Percentiles rank a stretch among this genome's conserved stretches.
These are phyloP conservation scores for Cicer cuneatum DNA, from an alignment of 306 rosid genomes.

Conservation along the genomic window DNA sequence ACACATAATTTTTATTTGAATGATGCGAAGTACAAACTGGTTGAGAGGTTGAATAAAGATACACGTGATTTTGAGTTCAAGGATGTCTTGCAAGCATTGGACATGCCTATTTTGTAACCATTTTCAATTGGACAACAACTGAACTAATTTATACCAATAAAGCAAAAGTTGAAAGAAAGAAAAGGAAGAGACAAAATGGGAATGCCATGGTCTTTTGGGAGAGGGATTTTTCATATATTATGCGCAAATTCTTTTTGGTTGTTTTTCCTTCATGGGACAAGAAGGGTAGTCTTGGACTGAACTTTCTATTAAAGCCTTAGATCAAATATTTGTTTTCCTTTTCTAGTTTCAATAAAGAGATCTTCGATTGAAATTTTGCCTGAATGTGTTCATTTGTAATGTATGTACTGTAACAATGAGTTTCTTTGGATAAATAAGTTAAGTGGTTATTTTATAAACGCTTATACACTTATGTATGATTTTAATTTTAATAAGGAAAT, in stretches of 20 bases:
- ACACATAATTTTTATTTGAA: conserved; percentile 90
- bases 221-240: conserved; percentile 15
- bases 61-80: conserved; percentile 90
- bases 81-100: conserved; percentile 81
- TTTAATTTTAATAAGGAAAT: too few relatives aligned
- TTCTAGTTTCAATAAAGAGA: conserved; percentile 17
- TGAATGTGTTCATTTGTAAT: background rate
- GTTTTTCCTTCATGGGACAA: background rate
- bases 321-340: background rate
- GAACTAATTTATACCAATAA: background rate
- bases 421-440: background rate
- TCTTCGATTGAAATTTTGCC: conserved; percentile 11
- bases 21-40: conserved; percentile 75
- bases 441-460: background rate
- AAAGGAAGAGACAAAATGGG: background rate
- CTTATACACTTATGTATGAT: too few relatives aligned
- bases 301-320: background rate
- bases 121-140: conserved; percentile 19
- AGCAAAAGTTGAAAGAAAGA: conserved; percentile 26
- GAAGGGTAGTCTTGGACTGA: conserved; percentile 20
- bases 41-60: conserved; percentile 83
- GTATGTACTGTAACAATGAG: background rate
- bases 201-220: background rate
- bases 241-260: conserved; percentile 19
- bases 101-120: conserved; percentile 71